phyloP scores from a whole-genome alignment of 257 asterid genomes.

The Gentiana dahurica region DNA sequence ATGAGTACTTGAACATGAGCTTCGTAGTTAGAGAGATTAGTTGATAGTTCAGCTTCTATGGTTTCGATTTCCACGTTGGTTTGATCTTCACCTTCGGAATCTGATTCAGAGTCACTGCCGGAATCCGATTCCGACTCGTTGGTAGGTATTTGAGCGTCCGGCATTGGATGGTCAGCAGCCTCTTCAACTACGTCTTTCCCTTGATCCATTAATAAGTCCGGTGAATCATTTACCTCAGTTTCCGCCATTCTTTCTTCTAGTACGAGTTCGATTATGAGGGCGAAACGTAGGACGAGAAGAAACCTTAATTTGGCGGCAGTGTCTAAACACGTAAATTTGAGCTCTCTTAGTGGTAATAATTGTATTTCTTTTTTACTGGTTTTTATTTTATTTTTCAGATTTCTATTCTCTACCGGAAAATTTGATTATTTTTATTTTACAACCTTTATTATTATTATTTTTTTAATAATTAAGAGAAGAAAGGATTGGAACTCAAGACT shows the following conservation, averaged over 20 bases:
- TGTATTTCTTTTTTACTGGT: too few relatives aligned
- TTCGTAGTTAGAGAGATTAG: slow-evolving; percentile 61
- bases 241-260: slow-evolving; percentile 41
- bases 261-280: too few relatives aligned
- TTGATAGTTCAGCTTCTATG: slow-evolving; percentile 42
- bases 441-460: too few relatives aligned
- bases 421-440: too few relatives aligned
- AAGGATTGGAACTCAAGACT: too few relatives aligned
- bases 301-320: too few relatives aligned
- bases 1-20: slow-evolving; percentile 58
- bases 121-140: slow-evolving; percentile 27
- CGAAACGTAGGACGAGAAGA: too few relatives aligned
- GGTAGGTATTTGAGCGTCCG: slow-evolving; percentile 34
- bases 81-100: slow-evolving; percentile 56
- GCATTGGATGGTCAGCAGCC: slow-evolving; percentile 37
- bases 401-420: too few relatives aligned
- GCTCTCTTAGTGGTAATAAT: too few relatives aligned
- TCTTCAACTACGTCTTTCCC: slow-evolving; percentile 5
- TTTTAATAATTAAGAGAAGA: too few relatives aligned
- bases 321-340: too few relatives aligned
- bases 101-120: slow-evolving; percentile 36
- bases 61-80: slow-evolving; percentile 55
- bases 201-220: slow-evolving; percentile 18
- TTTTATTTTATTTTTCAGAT: too few relatives aligned
- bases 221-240: slow-evolving; percentile 30